Evolutionary conservation across 108 stramenopile species (phyloP), one percentile per base, ranked within the genome.

Genomic region (Stephanodiscus triporus): DNA sequence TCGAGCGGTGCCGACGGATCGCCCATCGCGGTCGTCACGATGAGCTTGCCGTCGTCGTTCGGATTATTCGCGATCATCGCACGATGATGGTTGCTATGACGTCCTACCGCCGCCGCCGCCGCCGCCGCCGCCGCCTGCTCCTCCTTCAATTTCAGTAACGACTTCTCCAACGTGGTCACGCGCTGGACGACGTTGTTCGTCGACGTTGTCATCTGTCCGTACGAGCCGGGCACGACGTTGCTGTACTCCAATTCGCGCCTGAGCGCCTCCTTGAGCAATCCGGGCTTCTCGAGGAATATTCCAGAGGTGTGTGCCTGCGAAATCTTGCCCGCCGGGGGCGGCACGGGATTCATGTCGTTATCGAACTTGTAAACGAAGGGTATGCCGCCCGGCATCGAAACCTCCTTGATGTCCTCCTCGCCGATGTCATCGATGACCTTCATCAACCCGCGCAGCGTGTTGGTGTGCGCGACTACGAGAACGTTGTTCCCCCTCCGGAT

Each of bases 301-400:
- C 83, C 86, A 17, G 64, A 72, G 7, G 83, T 81, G 57, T 87
- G 75, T 11, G 80, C 75, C 70, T 86, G 86, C 4, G 80, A 78
- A 19, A 84, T 61, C 34, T 70, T 81, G 0, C 66, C 76, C 20
- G 74, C 70, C 0, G 45, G 70, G 9, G 83, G 86, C 42, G 84
- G 70, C 7, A 82, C 24, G 10, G 86, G 86, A 13, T 85, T 68
- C 73, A 83, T 63, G 55, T 78, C 65, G 16, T 76, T 73, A 69
- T 95, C 89, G 66, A 95, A 97, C 65, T 78, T 71, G 75, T 92
- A 92, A 36, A 92, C 81, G 49, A 92, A 73, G 16, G 91, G 91
- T 20, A 90, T 86, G 0, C 86, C 91, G 9, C 72, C 67, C 0
- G 94, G 94, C 55, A 95, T 74, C 23, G 85, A 77, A 19, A 95